Base-by-base conservation (phyloP, 345 rosid genomes). In the Trapa incisa region DNA sequence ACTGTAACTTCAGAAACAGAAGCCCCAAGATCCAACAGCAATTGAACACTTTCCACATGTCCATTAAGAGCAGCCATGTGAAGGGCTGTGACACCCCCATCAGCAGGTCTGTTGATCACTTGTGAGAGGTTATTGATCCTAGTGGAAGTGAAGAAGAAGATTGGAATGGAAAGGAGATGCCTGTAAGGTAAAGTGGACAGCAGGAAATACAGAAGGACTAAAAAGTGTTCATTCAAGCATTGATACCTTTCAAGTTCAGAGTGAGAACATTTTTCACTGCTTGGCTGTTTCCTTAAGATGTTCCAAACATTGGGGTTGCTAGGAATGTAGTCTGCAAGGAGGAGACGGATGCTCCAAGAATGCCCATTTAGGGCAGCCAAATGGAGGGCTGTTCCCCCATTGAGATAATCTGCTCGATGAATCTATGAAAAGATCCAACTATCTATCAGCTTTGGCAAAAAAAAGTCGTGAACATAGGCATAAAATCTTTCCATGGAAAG, bases 41-140 rank as follows among this genome's bases (percentile, higher is more conserved):
- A 81, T 69, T 80, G 95, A 67, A 94, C 79, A 56, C 85, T 86
- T 77, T 91, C 93, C 37, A 84, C 75, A 74, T 94, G 96, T 12
- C 97, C 97, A 53, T 94, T 94, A 67, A 94, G 78, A 64, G 96
- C 86, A 35, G 97, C 97, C 87, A 94, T 89, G 75, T 94, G 96
- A 70, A 94, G 84, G 71, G 97, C 91, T 42, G 97, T 87, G 67
- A 94, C 82, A 12, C 99, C 91, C 80, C 99, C 97, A 82, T 94
- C 97, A 48, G 96, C 95, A 69, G 96, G 80, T 80, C 76, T 91
- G 70, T 87, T 86, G 70, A 89, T 84, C 71, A 91, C 83, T 70
- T 80, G 83, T 38, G 37, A 75, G 66, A 91, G 89, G 65, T 81
- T 89, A 79, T 95, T 86, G 70, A 50, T 61, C 50, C 72, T 79